Conservation (phyloP, 768 basidiomycete genomes). For the Amanita inopinata region DNA sequence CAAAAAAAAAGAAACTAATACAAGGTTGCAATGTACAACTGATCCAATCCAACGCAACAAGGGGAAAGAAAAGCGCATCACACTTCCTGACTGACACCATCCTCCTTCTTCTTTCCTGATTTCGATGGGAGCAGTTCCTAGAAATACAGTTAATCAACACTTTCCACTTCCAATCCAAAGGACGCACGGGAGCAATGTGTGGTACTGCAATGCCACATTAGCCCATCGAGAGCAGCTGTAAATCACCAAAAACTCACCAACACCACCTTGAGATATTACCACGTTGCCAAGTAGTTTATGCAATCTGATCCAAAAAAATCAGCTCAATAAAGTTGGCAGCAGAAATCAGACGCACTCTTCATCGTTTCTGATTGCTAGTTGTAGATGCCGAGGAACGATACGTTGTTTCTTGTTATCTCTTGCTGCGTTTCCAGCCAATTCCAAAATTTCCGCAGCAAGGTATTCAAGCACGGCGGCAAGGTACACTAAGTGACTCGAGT, state of each 20-base stretch:
- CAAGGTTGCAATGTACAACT: constrained; percentile 18
- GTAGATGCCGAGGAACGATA: constrained; percentile 89
- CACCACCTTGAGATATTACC: constrained; percentile 81
- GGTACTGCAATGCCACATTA: constrained; percentile 27
- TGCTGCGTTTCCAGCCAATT: constrained; percentile 82
- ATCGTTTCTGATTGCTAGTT: constrained; percentile 87
- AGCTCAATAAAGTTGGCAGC: neutral
- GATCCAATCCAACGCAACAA: constrained; percentile 13
- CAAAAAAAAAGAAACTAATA: constrained; percentile 5
- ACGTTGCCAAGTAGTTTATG: constrained; percentile 75
- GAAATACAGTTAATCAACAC: neutral
- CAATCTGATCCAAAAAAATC: constrained; percentile 25
- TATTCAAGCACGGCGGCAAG: constrained; percentile 89
- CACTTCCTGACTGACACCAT: constrained; percentile 35
- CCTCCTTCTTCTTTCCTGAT: constrained; percentile 35
- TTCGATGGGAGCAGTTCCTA: constrained; percentile 35
- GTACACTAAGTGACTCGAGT: constrained; percentile 46
- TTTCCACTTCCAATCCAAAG: neutral
- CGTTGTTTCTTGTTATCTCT: constrained; percentile 85
- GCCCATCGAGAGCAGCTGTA: neutral
- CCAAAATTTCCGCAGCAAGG: constrained; percentile 88
- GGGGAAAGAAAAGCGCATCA: constrained; percentile 11
- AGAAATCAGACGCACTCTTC: constrained; percentile 46
- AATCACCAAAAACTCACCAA: constrained; percentile 20
- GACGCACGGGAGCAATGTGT: constrained; percentile 43